Base-by-base conservation (phyloP, 106 monocot species). In the Dendrobium nobile region DNA sequence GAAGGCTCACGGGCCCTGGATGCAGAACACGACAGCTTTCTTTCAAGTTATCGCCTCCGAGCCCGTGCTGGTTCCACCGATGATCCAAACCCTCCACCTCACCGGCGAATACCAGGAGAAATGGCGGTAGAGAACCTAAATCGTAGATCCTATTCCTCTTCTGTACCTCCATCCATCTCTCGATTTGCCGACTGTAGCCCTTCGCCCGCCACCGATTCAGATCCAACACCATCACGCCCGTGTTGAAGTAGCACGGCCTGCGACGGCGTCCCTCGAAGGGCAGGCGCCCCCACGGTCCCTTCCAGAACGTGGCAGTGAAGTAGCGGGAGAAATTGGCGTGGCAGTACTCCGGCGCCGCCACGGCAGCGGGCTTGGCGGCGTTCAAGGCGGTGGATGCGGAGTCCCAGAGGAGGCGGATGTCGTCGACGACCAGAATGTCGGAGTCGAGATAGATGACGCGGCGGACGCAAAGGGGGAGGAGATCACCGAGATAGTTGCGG, bases 281-380 rank as follows among this genome's bases (percentile, higher is more conserved):
- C 16, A 54, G 15, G 22, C 80, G 59, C 15, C 82, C 78, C 31
- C 65, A 59, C 8, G 77, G 85, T 45, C 89, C 84, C 0, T 85
- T 80, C 92, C 92, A 92, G 87, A 92, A 92, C 59, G 84, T 64
- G 24, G 45, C 65, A 9, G 92, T 92, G 84, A 92, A 92, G 84
- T 92, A 92, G 64, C 86, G 84, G 84, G 89, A 86, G 84, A 92
- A 92, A 77, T 92, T 92, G 73, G 92, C 89, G 84, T 89, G 87
- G 87, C 92, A 92, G 73, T 92, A 92, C 82, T 89, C 92, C 9
- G 89, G 92, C 43, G 89, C 92, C 9, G 89, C 92, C 15, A 92
- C 79, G 2, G 42, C 43, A 20, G 74, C 43, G 4, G 0, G 0
- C 5, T 43, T 42, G 19, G 40, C 17, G 1, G 40, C 42, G 31